phyloP scores from a whole-genome alignment of 768 basidiomycete species.

The Xanthoconium purpureum region DNA sequence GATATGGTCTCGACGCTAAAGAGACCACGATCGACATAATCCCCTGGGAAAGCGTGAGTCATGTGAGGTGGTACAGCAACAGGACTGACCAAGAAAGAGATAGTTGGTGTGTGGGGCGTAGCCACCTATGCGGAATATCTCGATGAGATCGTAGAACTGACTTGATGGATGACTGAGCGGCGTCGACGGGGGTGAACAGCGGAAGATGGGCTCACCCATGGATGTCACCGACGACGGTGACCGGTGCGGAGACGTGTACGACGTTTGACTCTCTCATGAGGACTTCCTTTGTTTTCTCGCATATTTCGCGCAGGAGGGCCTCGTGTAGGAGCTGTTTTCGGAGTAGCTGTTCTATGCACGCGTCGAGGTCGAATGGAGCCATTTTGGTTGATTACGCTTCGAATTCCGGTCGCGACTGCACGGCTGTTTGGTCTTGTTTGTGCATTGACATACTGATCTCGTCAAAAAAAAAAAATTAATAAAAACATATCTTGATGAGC shows the following conservation, averaged over 20 bases:
- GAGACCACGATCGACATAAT: slow-evolving; percentile 96
- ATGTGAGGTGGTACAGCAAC: not conserved
- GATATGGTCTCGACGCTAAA: slow-evolving; percentile 99
- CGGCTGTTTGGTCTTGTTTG: slow-evolving; percentile 22
- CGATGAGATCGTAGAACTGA: slow-evolving; percentile 99
- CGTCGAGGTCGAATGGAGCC: slow-evolving; percentile 89
- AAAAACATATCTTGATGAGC: not conserved
- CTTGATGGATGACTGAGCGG: slow-evolving; percentile 51
- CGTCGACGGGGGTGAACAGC: slow-evolving; percentile 8
- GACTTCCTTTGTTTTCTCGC: slow-evolving; percentile 99
- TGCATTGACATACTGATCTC: slow-evolving; percentile 3
- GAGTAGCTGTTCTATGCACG: slow-evolving; percentile 87
- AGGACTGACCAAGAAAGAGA: slow-evolving; percentile 86
- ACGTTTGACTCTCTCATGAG: slow-evolving; percentile 99
- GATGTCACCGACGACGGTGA: slow-evolving; percentile 98
- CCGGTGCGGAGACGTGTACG: slow-evolving; percentile 93
- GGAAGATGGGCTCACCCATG: slow-evolving; percentile 74
- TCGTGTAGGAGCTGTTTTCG: slow-evolving; percentile 94
- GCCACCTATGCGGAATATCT: slow-evolving; percentile 98
- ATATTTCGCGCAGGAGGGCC: slow-evolving; percentile 93
- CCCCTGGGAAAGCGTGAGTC: slow-evolving; percentile 51
- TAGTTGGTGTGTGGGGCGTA: slow-evolving; percentile 97
- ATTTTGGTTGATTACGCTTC: slow-evolving; percentile 15
- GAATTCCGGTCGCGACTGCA: slow-evolving; percentile 4
- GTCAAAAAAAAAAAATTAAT: slow-evolving; percentile 13